Conservation (phyloP, 371 early-diverging fungal species). For the Syncephalis plumigaleata region DNA sequence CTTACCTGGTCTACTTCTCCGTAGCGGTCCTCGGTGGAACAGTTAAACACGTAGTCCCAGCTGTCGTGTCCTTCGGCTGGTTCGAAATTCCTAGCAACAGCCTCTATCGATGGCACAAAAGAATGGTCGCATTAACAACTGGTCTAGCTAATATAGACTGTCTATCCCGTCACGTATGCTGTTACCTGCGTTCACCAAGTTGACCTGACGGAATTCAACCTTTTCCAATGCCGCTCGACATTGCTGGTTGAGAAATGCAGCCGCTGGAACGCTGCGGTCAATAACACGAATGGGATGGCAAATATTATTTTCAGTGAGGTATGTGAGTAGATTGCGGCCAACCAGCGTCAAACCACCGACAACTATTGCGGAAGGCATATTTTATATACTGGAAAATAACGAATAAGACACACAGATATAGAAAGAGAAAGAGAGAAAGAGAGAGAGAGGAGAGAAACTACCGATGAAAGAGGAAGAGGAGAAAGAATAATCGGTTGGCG, state of each 20-base stretch:
- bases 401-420: too few relatives aligned
- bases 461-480: too few relatives aligned
- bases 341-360: conserved; percentile 77
- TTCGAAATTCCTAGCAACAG: too few relatives aligned
- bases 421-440: too few relatives aligned
- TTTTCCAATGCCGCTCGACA: not conserved
- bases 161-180: too few relatives aligned
- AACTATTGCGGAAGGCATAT: conserved; percentile 28
- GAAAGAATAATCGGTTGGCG: too few relatives aligned
- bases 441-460: too few relatives aligned
- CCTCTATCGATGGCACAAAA: too few relatives aligned
- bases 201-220: not conserved
- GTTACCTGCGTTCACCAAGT: not conserved
- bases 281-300: conserved; percentile 55
- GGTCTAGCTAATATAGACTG: too few relatives aligned
- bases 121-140: too few relatives aligned
- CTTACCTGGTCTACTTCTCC: conserved; percentile 46
- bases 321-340: conserved; percentile 61
- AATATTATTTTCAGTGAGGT: conserved; percentile 44
- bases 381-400: not conserved
- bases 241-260: conserved; percentile 21
- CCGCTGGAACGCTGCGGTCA: conserved; percentile 76
- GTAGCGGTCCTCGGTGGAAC: not conserved
- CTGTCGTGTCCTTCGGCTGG: not conserved
- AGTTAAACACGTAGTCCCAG: not conserved